Evolutionary conservation across 805 yeast genomes (phyloP).

Genomic region (Maudiozyma barnettii): DNA sequence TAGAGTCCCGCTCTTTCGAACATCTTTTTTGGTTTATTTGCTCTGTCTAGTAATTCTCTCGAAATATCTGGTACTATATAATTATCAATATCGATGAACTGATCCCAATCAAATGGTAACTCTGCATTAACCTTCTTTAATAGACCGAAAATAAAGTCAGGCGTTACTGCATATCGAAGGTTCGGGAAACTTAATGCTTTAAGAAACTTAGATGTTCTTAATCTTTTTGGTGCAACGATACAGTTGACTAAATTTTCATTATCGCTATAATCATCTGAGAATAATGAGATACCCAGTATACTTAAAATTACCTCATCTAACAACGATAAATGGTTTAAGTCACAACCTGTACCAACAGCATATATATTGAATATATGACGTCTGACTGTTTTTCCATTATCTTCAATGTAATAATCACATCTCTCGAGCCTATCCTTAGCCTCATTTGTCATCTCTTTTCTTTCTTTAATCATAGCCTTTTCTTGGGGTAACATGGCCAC

Average conservation of each 20-base stretch:
- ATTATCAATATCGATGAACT: constrained; percentile 12
- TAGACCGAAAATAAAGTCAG: constrained; percentile 42
- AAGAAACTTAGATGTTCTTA: constrained; percentile 82
- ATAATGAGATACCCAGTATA: constrained; percentile 49
- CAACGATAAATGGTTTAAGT: constrained; percentile 33
- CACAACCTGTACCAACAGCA: constrained; percentile 61
- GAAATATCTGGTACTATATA: constrained; percentile 31
- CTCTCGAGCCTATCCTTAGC: constrained; percentile 11
- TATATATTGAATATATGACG: constrained; percentile 29
- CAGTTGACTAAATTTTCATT: constrained; percentile 31
- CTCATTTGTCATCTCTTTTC: constrained; percentile 20
- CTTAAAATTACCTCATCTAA: constrained; percentile 37
- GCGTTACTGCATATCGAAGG: constrained; percentile 41
- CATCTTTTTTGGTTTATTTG: constrained; percentile 13
- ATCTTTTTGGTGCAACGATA: constrained; percentile 68
- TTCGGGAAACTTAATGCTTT: constrained; percentile 53
- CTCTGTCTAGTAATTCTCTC: constrained; percentile 12
- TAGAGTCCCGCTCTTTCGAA: constrained; percentile 21
- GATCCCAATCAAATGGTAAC: constrained; percentile 3
- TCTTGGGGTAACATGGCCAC: constrained; percentile 33
- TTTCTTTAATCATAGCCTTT: constrained; percentile 24
- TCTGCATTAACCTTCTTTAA: constrained; percentile 25
- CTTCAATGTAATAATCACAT: neutral
- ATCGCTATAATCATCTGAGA: constrained; percentile 23
- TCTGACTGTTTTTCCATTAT: constrained; percentile 3